Evolutionary conservation across 768 basidiomycete genomes (phyloP), one percentile per base, ranked within the genome.

Genomic region (Rhodotorula paludigena): DNA sequence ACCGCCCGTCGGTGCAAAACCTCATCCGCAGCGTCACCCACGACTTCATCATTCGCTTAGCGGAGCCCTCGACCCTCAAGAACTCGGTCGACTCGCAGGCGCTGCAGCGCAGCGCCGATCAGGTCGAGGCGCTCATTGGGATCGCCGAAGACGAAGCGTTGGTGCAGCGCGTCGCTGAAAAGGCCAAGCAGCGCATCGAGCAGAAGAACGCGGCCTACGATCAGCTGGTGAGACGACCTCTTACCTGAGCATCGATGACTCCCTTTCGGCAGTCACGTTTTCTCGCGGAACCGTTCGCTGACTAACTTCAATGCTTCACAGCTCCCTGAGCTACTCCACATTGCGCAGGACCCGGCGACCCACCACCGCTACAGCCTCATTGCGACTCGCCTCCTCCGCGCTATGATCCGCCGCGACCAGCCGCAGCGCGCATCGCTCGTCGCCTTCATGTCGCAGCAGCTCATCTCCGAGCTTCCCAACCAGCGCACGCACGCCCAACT

Each of bases 361-460:
- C 89, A 92, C 75, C 90, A 89, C 89, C 83, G 85, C 62, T 92
- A 92, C 75, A 80, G 81, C 11, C 87, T 89, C 48, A 84, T 85
- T 44, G 87, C 88, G 16, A 81, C 86, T 36, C 82, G 87, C 62
- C 84, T 84, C 74, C 80, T 90, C 23, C 82, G 88, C 35, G 84
- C 87, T 6, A 79, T 90, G 21, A 80, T 89, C 54, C 81, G 89
- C 28, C 84, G 85, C 3, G 89, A 92, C 76, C 69, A 68, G 63
- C 73, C 71, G 8, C 64, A 69, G 25, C 67, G 68, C 36, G 25
- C 73, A 14, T 62, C 62, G 16, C 51, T 76, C 23, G 61, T 65
- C 0, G 44, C 57, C 18, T 76, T 68, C 66, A 61, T 76, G 54
- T 59, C 66, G 16, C 55, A 53, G 3, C 71, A 76, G 56, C 64